Percentiles rank a stretch among this genome's conserved stretches.
These are phyloP conservation scores for Elaeagnus macrophylla DNA, from an alignment of 306 rosid species.

Conservation along the genomic window DNA sequence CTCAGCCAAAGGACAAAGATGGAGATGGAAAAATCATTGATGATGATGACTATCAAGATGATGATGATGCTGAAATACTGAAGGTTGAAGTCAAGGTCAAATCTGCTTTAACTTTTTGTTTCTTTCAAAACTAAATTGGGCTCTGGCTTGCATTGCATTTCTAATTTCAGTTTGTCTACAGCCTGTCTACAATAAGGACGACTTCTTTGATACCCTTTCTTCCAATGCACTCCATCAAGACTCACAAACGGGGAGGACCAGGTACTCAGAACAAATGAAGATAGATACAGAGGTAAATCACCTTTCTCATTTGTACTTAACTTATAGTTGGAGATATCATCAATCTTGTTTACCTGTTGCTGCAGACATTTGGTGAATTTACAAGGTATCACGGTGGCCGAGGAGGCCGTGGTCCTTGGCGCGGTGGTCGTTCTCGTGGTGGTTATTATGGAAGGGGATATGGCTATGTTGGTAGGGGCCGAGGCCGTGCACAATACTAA, in stretches of 20 bases:
- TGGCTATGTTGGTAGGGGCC: constrained; percentile 59
- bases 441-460: constrained; percentile 77
- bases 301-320: neutral
- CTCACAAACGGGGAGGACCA: constrained; percentile 63
- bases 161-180: constrained; percentile 27
- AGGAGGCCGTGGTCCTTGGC: constrained; percentile 64
- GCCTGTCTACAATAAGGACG: constrained; percentile 80
- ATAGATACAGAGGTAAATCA: constrained; percentile 68
- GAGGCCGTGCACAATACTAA: constrained; percentile 26
- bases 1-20: constrained; percentile 40
- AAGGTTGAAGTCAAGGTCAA: constrained; percentile 19
- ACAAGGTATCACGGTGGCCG: constrained; percentile 71
- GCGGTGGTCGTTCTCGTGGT: constrained; percentile 70
- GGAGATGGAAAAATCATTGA: constrained; percentile 46
- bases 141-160: neutral
- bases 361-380: constrained; percentile 86
- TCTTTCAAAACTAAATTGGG: constrained; percentile 5
- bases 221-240: constrained; percentile 33
- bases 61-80: constrained; percentile 37
- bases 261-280: constrained; percentile 77
- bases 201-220: constrained; percentile 79
- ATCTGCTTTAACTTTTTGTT: neutral
- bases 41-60: constrained; percentile 50
- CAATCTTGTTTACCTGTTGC: constrained; percentile 20
- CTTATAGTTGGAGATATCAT: constrained; percentile 5